These are phyloP conservation scores for Fusarium penzigii DNA, from an alignment of 2,329 filamentous ascomycete genomes.

Conservation along the genomic window DNA sequence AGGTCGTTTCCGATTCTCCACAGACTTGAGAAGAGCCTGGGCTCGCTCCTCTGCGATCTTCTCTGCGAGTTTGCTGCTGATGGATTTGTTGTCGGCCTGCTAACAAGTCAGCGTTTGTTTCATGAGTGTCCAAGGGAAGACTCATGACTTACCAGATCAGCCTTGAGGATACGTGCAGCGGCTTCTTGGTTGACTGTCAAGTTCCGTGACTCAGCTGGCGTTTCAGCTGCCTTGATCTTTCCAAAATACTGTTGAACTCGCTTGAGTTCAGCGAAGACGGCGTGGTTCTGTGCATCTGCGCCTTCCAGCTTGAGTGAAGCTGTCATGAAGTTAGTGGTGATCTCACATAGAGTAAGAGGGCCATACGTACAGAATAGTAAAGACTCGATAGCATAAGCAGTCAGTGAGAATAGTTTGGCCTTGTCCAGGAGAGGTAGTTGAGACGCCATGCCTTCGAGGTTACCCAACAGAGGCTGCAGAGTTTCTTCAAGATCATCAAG, in stretches of 20 bases:
- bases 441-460: conserved; percentile 67
- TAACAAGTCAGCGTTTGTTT: conserved; percentile 12
- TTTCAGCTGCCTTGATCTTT: conserved; percentile 82
- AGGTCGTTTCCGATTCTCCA: conserved; percentile 47
- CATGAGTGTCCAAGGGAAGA: too few species aligned
- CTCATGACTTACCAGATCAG: conserved; percentile 63
- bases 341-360: too few species aligned
- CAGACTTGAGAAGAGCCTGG: conserved; percentile 50
- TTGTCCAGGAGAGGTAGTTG: conserved; percentile 91
- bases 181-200: conserved; percentile 71
- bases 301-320: conserved; percentile 79
- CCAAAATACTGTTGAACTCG: conserved; percentile 89
- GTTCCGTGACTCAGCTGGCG: conserved; percentile 52
- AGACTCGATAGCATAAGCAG: conserved; percentile 88
- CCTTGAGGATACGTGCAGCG: conserved; percentile 78
- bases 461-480: conserved; percentile 71
- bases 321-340: conserved; percentile 1
- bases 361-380: conserved; percentile 71
- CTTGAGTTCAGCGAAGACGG: conserved; percentile 81
- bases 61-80: conserved; percentile 54
- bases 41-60: conserved; percentile 59
- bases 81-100: conserved; percentile 51
- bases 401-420: conserved; percentile 88
- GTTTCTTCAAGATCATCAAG: conserved; percentile 77
- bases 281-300: conserved; percentile 78